These are phyloP conservation scores for Amaranthus palmeri DNA, from an alignment of 148 eudicot genomes.

Conservation along the genomic window DNA sequence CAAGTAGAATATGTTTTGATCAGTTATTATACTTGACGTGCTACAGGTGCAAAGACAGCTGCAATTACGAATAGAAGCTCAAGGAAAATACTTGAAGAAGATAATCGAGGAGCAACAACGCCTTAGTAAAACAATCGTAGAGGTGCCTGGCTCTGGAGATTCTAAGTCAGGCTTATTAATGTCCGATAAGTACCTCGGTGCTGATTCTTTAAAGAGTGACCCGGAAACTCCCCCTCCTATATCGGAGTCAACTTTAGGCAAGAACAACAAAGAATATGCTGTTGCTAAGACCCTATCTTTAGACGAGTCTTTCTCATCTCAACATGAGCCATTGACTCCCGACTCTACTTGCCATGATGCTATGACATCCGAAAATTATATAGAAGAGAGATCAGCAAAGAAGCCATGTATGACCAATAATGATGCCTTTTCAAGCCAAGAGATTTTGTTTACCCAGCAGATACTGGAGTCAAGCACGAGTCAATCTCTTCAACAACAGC, in stretches of 20 bases:
- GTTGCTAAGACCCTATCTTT: slow-evolving; percentile 6
- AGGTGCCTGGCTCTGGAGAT: slow-evolving; percentile 34
- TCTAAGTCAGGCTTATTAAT: neutral
- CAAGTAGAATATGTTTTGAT: neutral
- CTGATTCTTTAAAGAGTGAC: slow-evolving; percentile 19
- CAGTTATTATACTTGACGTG: neutral
- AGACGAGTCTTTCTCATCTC: slow-evolving; percentile 41
- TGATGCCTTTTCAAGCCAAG: slow-evolving; percentile 24
- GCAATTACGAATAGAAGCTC: slow-evolving; percentile 65
- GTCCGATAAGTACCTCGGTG: neutral
- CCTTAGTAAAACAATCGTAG: slow-evolving; percentile 42
- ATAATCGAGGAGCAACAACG: slow-evolving; percentile 63
- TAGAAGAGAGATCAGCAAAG: slow-evolving; percentile 37
- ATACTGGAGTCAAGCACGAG: slow-evolving; percentile 43
- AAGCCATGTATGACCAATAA: slow-evolving; percentile 29
- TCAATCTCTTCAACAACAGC: slow-evolving; percentile 38
- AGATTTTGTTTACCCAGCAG: slow-evolving; percentile 33
- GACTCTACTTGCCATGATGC: slow-evolving; percentile 36
- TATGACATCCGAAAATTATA: slow-evolving; percentile 26
- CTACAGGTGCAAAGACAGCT: slow-evolving; percentile 65
- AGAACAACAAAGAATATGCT: neutral
- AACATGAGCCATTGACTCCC: slow-evolving; percentile 46
- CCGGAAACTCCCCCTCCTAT: slow-evolving; percentile 53
- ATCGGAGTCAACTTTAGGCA: slow-evolving; percentile 32
- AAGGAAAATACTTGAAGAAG: slow-evolving; percentile 35